These are phyloP conservation scores for Luffa acutangula DNA, from an alignment of 306 rosid species.

Conservation along the genomic window DNA sequence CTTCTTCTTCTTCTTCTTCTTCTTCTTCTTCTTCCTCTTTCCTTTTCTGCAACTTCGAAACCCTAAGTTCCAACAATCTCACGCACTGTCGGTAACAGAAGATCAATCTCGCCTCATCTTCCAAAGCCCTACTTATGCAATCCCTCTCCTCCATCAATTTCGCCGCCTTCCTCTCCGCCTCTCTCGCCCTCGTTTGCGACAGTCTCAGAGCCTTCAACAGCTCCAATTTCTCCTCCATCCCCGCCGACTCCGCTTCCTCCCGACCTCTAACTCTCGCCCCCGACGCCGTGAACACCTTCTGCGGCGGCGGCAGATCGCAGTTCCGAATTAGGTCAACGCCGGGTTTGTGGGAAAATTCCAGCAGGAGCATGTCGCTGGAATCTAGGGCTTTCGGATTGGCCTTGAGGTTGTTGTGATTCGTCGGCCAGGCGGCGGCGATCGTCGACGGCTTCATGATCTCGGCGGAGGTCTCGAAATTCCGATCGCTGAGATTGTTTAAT, in stretches of 20 bases:
- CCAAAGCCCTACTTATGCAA: conserved; percentile 31
- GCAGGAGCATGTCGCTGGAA: conserved; percentile 16
- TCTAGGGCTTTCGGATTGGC: conserved; percentile 9
- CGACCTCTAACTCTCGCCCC: not conserved
- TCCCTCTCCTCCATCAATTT: conserved; percentile 44
- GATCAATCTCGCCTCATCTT: conserved; percentile 45
- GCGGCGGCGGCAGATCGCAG: conserved; percentile 94
- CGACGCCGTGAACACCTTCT: conserved; percentile 47
- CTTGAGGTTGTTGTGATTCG: conserved; percentile 11
- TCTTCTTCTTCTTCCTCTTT: not conserved
- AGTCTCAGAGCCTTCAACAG: conserved; percentile 65
- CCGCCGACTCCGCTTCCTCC: conserved; percentile 10
- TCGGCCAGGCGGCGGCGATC: conserved; percentile 19
- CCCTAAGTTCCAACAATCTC: conserved; percentile 66
- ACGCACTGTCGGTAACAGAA: conserved; percentile 52
- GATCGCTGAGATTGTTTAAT: too few species aligned
- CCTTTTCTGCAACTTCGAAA: conserved; percentile 32
- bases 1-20: not conserved
- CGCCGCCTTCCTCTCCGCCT: conserved; percentile 53
- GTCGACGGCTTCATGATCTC: not conserved
- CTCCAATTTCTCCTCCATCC: conserved; percentile 34
- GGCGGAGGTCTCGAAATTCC: not conserved
- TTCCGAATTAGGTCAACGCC: conserved; percentile 66
- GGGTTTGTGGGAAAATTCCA: conserved; percentile 25
- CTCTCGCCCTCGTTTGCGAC: conserved; percentile 75